Evolutionary conservation across 305 asterid species (phyloP).

Genomic region (Fraxinus paxiana): DNA sequence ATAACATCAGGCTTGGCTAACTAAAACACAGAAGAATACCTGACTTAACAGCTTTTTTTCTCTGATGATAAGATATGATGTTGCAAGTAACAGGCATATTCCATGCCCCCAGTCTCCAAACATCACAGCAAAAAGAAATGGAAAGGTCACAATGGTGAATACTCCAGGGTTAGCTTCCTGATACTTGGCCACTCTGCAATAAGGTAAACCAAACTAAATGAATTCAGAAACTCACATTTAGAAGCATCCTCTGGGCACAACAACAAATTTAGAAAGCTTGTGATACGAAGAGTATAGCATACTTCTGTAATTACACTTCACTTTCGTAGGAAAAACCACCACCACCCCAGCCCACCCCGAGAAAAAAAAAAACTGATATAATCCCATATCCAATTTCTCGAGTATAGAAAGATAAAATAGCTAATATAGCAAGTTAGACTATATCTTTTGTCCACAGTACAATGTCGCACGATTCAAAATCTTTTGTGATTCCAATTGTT

Average conservation of each 20-base stretch:
- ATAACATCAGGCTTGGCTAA: background rate
- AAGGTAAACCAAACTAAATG: constrained; percentile 13
- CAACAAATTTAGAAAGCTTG: constrained; percentile 2
- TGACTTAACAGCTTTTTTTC: constrained; percentile 73
- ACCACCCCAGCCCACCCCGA: background rate
- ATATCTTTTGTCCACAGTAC: background rate
- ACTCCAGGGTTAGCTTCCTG: constrained; percentile 98
- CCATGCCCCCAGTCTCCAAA: constrained; percentile 99
- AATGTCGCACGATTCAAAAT: background rate
- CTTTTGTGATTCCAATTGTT: background rate
- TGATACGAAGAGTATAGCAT: background rate
- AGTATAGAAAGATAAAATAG: background rate
- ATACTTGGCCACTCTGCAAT: constrained; percentile 85
- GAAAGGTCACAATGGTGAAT: constrained; percentile 85
- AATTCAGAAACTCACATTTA: background rate
- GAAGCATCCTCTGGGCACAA: background rate
- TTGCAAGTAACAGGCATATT: constrained; percentile 76
- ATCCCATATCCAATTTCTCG: background rate
- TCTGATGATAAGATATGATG: constrained; percentile 56
- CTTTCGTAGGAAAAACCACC: background rate
- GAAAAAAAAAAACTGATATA: background rate
- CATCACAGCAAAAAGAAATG: constrained; percentile 94
- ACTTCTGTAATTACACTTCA: background rate
- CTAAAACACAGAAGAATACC: constrained; percentile 42
- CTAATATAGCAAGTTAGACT: background rate